These are phyloP conservation scores for Mollisiaceae sp. DNA, from an alignment of 2,329 filamentous ascomycete genomes.

Conservation along the genomic window DNA sequence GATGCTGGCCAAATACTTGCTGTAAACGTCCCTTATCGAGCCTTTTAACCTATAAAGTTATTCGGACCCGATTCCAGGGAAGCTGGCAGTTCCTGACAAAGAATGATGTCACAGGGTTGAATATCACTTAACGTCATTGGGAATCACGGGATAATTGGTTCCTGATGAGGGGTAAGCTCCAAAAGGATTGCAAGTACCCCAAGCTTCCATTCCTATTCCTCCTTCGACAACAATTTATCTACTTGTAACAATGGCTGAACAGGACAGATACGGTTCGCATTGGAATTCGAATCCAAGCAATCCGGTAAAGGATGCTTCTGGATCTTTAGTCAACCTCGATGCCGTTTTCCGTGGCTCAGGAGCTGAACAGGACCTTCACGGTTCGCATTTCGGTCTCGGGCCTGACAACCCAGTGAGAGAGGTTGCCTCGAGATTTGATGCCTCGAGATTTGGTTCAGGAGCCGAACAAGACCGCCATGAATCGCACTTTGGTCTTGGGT, in stretches of 20 bases:
- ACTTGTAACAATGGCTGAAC: slow-evolving; percentile 13
- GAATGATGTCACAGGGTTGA: neutral
- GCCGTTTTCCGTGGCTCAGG: neutral
- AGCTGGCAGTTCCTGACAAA: neutral
- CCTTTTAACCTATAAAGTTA: neutral
- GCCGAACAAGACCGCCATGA: slow-evolving; percentile 3
- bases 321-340: neutral
- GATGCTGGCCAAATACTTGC: neutral
- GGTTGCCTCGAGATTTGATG: neutral
- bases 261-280: slow-evolving; percentile 14
- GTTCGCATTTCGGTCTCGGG: slow-evolving; percentile 8
- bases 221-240: neutral
- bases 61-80: neutral
- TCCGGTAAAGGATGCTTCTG: slow-evolving; percentile 5
- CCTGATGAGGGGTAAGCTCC: slow-evolving; percentile 10
- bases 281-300: slow-evolving; percentile 4
- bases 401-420: neutral
- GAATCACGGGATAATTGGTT: neutral
- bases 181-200: neutral
- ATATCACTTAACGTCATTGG: neutral
- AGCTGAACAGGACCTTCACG: slow-evolving; percentile 8
- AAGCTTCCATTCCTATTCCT: neutral
- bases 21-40: neutral
- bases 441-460: neutral
- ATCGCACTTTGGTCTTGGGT: neutral